phyloP scores from a whole-genome alignment of 306 rosid species.

The Glycine soja region DNA sequence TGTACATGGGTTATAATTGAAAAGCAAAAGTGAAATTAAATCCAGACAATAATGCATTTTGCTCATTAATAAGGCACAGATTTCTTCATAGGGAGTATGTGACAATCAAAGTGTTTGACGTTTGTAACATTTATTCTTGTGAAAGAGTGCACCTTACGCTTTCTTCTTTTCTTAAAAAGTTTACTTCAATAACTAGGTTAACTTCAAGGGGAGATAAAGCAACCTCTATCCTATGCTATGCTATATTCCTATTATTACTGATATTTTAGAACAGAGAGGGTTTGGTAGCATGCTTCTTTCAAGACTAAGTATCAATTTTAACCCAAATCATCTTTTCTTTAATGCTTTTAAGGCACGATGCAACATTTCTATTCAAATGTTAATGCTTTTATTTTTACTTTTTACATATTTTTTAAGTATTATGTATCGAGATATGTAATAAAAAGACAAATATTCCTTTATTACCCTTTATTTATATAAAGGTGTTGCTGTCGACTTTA shows the following conservation, averaged over 20 bases:
- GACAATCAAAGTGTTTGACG: constrained; percentile 14
- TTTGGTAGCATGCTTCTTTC: neutral
- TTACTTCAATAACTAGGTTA: neutral
- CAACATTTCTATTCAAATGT: no score
- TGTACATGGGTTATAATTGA: neutral
- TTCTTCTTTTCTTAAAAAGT: neutral
- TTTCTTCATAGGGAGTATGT: neutral
- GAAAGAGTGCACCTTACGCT: neutral
- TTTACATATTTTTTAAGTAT: no score
- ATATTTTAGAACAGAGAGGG: no score
- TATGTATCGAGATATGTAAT: no score
- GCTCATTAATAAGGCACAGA: neutral
- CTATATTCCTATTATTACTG: neutral
- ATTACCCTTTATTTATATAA: no score
- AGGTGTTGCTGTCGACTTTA: neutral
- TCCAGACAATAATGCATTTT: neutral
- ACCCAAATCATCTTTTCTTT: no score
- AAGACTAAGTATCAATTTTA: neutral
- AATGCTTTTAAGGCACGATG: no score
- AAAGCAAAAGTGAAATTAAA: no score
- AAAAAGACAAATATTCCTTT: no score
- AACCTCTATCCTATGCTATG: neutral
- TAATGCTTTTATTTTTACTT: no score
- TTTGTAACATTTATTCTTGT: constrained; percentile 12
- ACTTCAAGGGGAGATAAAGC: neutral